phyloP scores from a whole-genome alignment of 2,329 filamentous ascomycete genomes.

The Monilinia polystroma region DNA sequence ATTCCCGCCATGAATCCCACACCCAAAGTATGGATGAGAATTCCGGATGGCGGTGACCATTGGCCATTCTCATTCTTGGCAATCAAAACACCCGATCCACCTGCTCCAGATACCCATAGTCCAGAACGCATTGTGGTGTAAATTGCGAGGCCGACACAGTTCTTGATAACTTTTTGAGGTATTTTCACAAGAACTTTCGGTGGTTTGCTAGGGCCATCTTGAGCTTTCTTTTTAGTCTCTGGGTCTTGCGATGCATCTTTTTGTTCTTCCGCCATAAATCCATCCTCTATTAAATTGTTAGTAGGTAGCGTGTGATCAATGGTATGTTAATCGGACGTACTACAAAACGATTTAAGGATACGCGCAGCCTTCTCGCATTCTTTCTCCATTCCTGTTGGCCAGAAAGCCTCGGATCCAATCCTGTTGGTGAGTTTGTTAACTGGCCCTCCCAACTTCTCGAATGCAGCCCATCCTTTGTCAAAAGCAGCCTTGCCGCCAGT shows the following conservation, averaged over 20 bases:
- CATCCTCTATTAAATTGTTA: constrained; percentile 53
- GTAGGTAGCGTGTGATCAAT: constrained; percentile 21
- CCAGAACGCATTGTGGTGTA: constrained; percentile 95
- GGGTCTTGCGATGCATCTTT: constrained; percentile 15
- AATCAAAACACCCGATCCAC: constrained; percentile 82
- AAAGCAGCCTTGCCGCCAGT: constrained; percentile 23
- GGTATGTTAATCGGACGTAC: constrained; percentile 51
- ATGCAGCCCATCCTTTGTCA: constrained; percentile 25
- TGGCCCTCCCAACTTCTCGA: constrained; percentile 54
- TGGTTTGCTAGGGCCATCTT: constrained; percentile 48
- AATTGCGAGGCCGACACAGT: constrained; percentile 84
- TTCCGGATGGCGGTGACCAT: constrained; percentile 89
- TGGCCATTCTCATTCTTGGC: constrained; percentile 76
- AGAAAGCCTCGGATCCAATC: constrained; percentile 78
- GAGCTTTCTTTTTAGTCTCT: constrained; percentile 45
- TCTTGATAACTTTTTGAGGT: constrained; percentile 76
- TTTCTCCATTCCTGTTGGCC: constrained; percentile 80
- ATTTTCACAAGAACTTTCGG: constrained; percentile 76
- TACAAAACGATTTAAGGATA: constrained; percentile 88
- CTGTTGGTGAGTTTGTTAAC: constrained; percentile 81
- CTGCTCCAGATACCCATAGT: constrained; percentile 84
- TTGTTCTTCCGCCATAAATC: constrained; percentile 52
- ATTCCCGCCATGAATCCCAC: constrained; percentile 88
- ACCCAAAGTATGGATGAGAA: constrained; percentile 84
- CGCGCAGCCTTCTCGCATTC: constrained; percentile 90